These are phyloP conservation scores for Apiotrichum sp. DNA, from an alignment of 1,284 basidiomycete genomes.

Conservation along the genomic window DNA sequence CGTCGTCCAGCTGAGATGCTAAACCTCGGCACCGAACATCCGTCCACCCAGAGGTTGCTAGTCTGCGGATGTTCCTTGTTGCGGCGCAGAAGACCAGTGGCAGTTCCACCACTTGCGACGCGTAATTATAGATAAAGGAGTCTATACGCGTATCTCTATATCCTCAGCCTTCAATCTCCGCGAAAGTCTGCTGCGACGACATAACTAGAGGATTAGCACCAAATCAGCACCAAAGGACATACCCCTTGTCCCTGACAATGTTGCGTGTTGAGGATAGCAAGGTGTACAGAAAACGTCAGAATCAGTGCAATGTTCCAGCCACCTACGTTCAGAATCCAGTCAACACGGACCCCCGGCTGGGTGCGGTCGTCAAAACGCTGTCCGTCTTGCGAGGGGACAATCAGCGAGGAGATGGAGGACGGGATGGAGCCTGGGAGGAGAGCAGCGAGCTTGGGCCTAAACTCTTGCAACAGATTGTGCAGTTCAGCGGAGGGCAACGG, in stretches of 20 bases:
- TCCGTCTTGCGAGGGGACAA: conserved; percentile 26
- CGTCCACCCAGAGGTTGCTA: too few species aligned
- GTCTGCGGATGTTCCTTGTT: too few species aligned
- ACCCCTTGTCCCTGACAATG: conserved; percentile 46
- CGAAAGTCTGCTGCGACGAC: conserved; percentile 28
- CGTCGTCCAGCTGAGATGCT: too few species aligned
- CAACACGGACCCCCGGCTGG: conserved; percentile 25
- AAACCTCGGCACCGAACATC: too few species aligned
- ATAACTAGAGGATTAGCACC: conserved; percentile 18
- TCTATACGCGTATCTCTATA: too few species aligned
- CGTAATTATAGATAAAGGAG: too few species aligned
- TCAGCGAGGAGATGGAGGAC: conserved; percentile 7
- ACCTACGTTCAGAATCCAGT: conserved; percentile 45
- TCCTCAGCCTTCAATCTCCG: too few species aligned
- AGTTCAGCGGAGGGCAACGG: conserved; percentile 41
- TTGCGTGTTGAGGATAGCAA: conserved; percentile 41
- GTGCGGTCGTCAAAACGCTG: conserved; percentile 19
- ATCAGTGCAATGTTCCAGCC: neutral
- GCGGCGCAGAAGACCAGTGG: too few species aligned
- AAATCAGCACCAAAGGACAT: neutral
- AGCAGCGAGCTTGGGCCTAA: conserved; percentile 18
- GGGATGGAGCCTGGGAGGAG: conserved; percentile 7
- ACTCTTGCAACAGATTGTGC: conserved; percentile 45
- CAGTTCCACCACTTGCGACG: too few species aligned
- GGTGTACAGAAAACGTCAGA: conserved; percentile 34